Conservation (phyloP, 192 early-diverging fungal species). For the Funneliformis geosporum region DNA sequence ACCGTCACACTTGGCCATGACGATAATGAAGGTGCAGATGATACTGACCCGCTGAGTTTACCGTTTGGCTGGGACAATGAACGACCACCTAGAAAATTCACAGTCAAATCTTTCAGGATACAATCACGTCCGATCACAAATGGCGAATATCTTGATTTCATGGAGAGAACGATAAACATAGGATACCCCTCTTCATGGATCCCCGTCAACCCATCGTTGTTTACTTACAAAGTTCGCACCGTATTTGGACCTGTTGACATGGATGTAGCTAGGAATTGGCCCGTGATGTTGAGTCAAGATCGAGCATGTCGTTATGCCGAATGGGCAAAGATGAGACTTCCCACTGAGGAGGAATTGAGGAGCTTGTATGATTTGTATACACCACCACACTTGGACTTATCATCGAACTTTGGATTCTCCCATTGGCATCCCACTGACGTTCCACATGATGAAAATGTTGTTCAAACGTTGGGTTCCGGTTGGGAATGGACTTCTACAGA, state of each 20-base stretch:
- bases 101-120: slow-evolving; percentile 57
- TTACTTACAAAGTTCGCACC: slow-evolving; percentile 42
- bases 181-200: slow-evolving; percentile 66
- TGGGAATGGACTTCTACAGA: slow-evolving; percentile 86
- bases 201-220: slow-evolving; percentile 3
- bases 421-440: slow-evolving; percentile 66
- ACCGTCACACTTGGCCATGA: slow-evolving; percentile 64
- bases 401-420: slow-evolving; percentile 66
- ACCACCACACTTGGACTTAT: slow-evolving; percentile 32
- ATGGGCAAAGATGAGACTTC: slow-evolving; percentile 60
- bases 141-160: slow-evolving; percentile 67
- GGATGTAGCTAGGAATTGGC: slow-evolving; percentile 59
- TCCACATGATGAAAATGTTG: slow-evolving; percentile 28
- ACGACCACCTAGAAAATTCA: slow-evolving; percentile 50
- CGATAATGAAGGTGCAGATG: slow-evolving; percentile 55
- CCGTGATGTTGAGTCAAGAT: slow-evolving; percentile 65
- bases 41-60: slow-evolving; percentile 37
- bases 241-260: slow-evolving; percentile 68
- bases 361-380: slow-evolving; percentile 7
- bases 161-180: slow-evolving; percentile 36
- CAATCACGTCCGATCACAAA: slow-evolving; percentile 82
- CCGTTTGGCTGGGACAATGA: slow-evolving; percentile 94
- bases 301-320: slow-evolving; percentile 74
- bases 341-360: slow-evolving; percentile 77
- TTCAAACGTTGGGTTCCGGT: slow-evolving; percentile 37